A percentile compares a stretch with the other conserved stretches of the same genome.
Evolutionary conservation across 2,329 filamentous ascomycete species (phyloP).

Genomic region (Aaosphaeria pasadenensis): DNA sequence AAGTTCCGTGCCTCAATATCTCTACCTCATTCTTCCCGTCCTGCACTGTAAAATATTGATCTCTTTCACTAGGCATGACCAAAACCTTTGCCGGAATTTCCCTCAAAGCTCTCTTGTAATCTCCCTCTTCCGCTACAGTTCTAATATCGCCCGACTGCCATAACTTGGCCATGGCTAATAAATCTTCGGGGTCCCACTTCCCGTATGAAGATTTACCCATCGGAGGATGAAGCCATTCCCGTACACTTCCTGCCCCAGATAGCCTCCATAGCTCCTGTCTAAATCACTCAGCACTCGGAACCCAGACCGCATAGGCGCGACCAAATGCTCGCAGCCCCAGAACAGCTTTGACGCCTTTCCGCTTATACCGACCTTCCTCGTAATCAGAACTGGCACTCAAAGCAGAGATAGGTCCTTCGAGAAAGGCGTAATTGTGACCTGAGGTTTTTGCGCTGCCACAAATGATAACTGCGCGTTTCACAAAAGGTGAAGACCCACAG

Average conservation of each 20-base stretch:
- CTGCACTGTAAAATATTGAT: neutral
- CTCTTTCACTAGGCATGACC: neutral
- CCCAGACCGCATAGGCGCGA: constrained; percentile 40
- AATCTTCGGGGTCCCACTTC: neutral
- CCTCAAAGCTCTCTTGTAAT: neutral
- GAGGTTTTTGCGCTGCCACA: constrained; percentile 52
- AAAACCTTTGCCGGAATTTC: neutral
- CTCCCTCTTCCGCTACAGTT: neutral
- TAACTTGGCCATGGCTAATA: neutral
- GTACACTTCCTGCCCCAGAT: constrained; percentile 12
- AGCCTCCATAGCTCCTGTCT: constrained; percentile 36
- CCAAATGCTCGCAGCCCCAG: constrained; percentile 34
- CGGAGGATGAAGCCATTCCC: neutral
- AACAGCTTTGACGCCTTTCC: constrained; percentile 5
- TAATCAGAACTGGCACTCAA: constrained; percentile 44
- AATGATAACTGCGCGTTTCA: constrained; percentile 41
- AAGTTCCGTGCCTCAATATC: neutral
- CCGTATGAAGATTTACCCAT: neutral
- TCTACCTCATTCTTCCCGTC: neutral
- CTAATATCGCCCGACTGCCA: neutral
- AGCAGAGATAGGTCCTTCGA: constrained; percentile 53
- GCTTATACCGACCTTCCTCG: neutral
- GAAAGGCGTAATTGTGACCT: constrained; percentile 53
- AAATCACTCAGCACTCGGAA: constrained; percentile 41
- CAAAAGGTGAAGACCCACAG: neutral